phyloP scores from a whole-genome alignment of 441 rosid genomes.

The Populus trichocarpa region DNA sequence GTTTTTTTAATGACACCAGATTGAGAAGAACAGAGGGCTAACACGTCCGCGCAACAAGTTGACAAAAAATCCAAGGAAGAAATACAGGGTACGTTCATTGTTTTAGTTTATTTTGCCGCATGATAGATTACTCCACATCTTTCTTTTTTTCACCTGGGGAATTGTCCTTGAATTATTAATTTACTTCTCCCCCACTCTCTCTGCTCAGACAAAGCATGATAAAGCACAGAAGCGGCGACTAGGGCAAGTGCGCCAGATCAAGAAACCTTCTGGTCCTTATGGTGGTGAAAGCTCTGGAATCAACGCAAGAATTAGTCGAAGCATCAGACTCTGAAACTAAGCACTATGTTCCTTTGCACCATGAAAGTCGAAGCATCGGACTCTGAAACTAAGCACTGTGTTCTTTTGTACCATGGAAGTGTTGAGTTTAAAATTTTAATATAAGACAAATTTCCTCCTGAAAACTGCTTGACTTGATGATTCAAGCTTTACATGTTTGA shows the following conservation, averaged over 20 bases:
- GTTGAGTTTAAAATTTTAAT: not conserved
- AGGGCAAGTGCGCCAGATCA: slow-evolving; percentile 45
- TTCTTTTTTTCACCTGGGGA: not conserved
- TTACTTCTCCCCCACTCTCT: not conserved
- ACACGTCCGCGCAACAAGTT: slow-evolving; percentile 62
- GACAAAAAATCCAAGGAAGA: slow-evolving; percentile 77
- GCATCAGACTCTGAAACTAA: slow-evolving; percentile 52
- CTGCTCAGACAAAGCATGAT: slow-evolving; percentile 45
- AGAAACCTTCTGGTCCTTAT: slow-evolving; percentile 44
- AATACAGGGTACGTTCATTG: slow-evolving; percentile 56
- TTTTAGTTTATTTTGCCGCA: not conserved
- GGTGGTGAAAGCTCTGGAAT: slow-evolving; percentile 79
- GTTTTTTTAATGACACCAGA: slow-evolving; percentile 34
- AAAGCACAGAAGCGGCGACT: slow-evolving; percentile 39
- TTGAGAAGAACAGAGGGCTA: slow-evolving; percentile 72
- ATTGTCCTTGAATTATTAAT: not conserved
- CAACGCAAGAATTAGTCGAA: slow-evolving; percentile 62
- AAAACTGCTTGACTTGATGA: not conserved
- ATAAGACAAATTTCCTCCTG: not conserved
- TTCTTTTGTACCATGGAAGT: too few relatives aligned
- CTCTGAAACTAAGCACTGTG: not conserved
- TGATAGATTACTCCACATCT: not conserved
- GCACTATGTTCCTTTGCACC: not conserved
- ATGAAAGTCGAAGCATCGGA: slow-evolving; percentile 52
- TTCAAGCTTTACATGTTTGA: not conserved